Percentiles rank a stretch among this genome's conserved stretches.
Evolutionary conservation across 2,329 filamentous ascomycete genomes (phyloP).

Genomic region (Fusarium sororula): DNA sequence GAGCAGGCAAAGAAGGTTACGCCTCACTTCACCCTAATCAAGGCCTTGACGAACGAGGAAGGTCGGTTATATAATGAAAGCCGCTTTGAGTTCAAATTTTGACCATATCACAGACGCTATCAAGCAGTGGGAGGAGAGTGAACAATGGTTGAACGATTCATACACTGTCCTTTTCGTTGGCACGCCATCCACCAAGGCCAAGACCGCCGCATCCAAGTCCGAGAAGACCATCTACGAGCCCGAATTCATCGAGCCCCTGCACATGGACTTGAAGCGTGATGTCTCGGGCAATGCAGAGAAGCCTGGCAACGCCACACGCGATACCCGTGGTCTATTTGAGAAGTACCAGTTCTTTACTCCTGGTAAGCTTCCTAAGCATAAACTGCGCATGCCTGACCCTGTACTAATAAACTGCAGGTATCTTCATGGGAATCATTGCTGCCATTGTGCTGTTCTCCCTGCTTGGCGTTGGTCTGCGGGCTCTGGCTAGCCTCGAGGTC

Average conservation of each 20-base stretch:
- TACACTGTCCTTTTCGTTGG: slow-evolving; percentile 84
- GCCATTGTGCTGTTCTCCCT: slow-evolving; percentile 78
- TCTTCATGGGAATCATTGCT: slow-evolving; percentile 87
- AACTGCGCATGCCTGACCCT: neutral
- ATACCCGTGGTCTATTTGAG: slow-evolving; percentile 75
- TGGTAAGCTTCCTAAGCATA: slow-evolving; percentile 59
- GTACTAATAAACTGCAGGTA: slow-evolving; percentile 61
- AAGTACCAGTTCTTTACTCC: slow-evolving; percentile 95
- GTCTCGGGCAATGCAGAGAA: slow-evolving; percentile 44
- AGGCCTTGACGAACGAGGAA: slow-evolving; percentile 53
- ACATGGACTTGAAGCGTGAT: slow-evolving; percentile 78
- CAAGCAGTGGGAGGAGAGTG: slow-evolving; percentile 12
- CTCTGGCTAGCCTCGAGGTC: slow-evolving; percentile 83
- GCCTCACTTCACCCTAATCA: slow-evolving; percentile 54
- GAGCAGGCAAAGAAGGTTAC: slow-evolving; percentile 48
- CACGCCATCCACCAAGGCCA: slow-evolving; percentile 54
- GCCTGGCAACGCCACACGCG: slow-evolving; percentile 50
- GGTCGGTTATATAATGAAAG: slow-evolving; percentile 49
- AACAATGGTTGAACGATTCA: slow-evolving; percentile 47
- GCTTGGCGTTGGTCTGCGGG: slow-evolving; percentile 79
- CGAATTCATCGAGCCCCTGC: slow-evolving; percentile 68
- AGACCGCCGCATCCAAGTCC: slow-evolving; percentile 1
- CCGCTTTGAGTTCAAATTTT: neutral
- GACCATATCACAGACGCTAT: slow-evolving; percentile 10
- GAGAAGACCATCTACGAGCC: slow-evolving; percentile 68